A percentile compares a stretch with the other conserved stretches of the same genome.
Conservation (phyloP, 2,329 filamentous ascomycete genomes). For the Davidsoniella eucalypti region DNA sequence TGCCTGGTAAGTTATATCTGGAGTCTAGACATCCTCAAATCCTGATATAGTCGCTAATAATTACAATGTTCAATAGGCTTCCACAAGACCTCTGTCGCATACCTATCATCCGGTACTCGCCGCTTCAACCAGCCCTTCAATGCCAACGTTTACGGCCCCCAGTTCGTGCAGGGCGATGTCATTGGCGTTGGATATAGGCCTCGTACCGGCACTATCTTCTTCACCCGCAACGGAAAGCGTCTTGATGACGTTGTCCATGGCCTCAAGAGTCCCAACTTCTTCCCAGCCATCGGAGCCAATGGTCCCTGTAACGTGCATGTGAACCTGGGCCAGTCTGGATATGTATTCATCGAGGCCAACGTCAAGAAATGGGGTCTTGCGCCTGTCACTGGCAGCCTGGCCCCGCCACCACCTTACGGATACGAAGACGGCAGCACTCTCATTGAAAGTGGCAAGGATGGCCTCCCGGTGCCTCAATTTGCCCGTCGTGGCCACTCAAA, state of each 20-base stretch:
- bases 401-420: constrained; percentile 88
- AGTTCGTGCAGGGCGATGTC: constrained; percentile 83
- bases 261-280: constrained; percentile 89
- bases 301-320: constrained; percentile 87
- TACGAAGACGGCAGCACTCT: constrained; percentile 94
- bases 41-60: background rate
- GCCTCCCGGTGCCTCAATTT: constrained; percentile 20
- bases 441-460: constrained; percentile 64
- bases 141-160: constrained; percentile 63
- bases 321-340: constrained; percentile 94
- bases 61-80: constrained; percentile 36
- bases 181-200: constrained; percentile 91
- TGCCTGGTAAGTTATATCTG: constrained; percentile 53
- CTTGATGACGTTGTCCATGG: constrained; percentile 89
- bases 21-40: too few species aligned
- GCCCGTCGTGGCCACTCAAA: constrained; percentile 26
- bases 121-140: constrained; percentile 87
- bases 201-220: constrained; percentile 88
- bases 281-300: constrained; percentile 91
- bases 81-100: constrained; percentile 85
- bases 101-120: constrained; percentile 72
- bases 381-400: constrained; percentile 86
- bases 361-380: constrained; percentile 99
- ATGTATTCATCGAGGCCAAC: constrained; percentile 97
- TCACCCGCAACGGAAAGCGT: constrained; percentile 95